Evolutionary conservation across 2,329 filamentous ascomycete genomes (phyloP), one percentile per base, ranked within the genome.

Genomic region (Alternaria infectoria): DNA sequence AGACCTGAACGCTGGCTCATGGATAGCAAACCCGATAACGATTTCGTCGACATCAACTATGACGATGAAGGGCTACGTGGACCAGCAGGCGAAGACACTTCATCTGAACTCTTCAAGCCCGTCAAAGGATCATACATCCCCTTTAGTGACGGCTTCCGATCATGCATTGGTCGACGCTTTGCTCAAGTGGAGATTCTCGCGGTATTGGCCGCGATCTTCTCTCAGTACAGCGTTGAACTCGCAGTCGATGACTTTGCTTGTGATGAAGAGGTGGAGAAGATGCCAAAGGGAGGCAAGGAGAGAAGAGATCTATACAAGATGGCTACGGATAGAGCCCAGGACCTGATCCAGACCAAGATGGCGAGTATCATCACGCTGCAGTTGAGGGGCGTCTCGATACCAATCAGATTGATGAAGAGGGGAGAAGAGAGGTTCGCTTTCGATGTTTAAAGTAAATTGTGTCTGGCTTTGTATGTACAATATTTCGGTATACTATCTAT

Each of bases 1-100:
- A 82, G 88, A 51, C 91, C 92, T 0, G 89, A 92, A 77, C 86
- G 92, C 46, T 94, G 92, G 92, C 86, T 92, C 13, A 59, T 57
- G 6, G 76, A 82, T 28, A 66, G 59, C 8, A 75, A 74, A 21
- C 56, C 59, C 1, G 59, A 66, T 3, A 69, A 72, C 15, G 54
- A 67, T 11, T 76, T 74, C 23, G 80, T 79, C 15, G 76, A 83
- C 12, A 78, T 80, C 21, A 74, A 81, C 3, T 80, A 75, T 58
- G 78, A 86, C 52, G 80, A 80, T 3, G 87, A 86, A 58, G 86
- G 89, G 55, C 85, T 87, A 62, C 88, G 87, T 58, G 87, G 88
- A 3, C 87, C 86, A 52, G 82, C 83, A 59, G 86, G 86, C n/a
- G 82, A 85, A 9, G 88, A 90, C 72, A 90, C 88, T 6, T 88